These are phyloP conservation scores for Saccharomyces mikatae DNA, from an alignment of 805 yeast genomes.

Conservation along the genomic window DNA sequence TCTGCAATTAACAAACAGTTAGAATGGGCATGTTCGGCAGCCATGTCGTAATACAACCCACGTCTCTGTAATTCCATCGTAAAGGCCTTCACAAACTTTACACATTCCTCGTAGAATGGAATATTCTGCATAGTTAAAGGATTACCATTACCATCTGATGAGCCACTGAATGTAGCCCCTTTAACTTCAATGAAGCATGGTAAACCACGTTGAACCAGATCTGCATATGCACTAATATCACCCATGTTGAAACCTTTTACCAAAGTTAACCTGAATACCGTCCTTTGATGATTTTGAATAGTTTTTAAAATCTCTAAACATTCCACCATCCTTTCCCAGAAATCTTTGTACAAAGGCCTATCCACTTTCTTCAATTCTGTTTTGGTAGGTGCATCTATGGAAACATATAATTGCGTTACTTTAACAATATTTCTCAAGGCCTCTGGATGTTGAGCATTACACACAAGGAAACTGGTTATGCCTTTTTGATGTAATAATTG, in stretches of 20 bases:
- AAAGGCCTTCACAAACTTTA: constrained; percentile 58
- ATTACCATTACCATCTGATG: constrained; percentile 74
- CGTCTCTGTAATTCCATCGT: constrained; percentile 54
- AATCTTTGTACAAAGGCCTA: constrained; percentile 81
- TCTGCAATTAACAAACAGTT: constrained; percentile 86
- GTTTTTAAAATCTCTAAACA: constrained; percentile 76
- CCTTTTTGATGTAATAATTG: constrained; percentile 69
- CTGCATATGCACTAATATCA: constrained; percentile 75
- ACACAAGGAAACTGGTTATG: constrained; percentile 81
- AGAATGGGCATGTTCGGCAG: constrained; percentile 93
- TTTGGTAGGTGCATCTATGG: constrained; percentile 90
- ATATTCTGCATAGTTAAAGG: constrained; percentile 92
- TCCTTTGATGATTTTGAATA: constrained; percentile 71
- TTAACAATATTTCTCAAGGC: constrained; percentile 58
- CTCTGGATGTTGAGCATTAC: constrained; percentile 94
- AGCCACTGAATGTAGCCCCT: constrained; percentile 94
- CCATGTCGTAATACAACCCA: constrained; percentile 69
- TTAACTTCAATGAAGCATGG: constrained; percentile 89
- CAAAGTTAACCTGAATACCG: constrained; percentile 82
- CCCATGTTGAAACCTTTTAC: constrained; percentile 90
- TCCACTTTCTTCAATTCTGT: constrained; percentile 74
- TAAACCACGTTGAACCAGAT: constrained; percentile 67
- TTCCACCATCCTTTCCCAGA: constrained; percentile 79
- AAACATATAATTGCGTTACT: constrained; percentile 86
- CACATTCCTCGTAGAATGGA: constrained; percentile 89